Base-by-base conservation (phyloP, 441 rosid genomes). In the Biscutella laevigata region DNA sequence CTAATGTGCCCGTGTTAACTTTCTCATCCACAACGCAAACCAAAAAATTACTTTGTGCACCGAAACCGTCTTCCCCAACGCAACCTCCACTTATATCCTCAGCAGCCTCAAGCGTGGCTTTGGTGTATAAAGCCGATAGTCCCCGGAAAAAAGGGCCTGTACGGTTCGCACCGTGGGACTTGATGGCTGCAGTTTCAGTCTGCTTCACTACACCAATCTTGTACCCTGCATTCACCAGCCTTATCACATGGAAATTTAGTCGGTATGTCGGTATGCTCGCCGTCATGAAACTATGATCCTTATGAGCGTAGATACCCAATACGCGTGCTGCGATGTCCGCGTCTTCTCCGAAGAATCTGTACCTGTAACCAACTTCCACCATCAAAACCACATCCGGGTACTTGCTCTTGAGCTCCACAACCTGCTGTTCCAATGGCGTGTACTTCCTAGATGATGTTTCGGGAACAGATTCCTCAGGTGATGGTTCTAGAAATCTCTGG, bases 361-460 rank as follows among this genome's bases (percentile, higher is more conserved):
- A 85, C 82, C 76, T 80, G 75, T 91, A 91, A 53, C 96, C 98
- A 37, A 91, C 98, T 72, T 91, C 95, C 27, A 88, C 71, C 98
- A 91, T 87, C 62, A 91, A 65, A 20, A 91, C 71, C 24, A 91
- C 91, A 36, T 85, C 96, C 0, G 87, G 84, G 44, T 88, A 64
- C 53, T 66, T 76, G 12, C n/a, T 57, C 64, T 88, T 91, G 4
- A 91, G 75, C 46, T 81, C 87, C 40, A 85, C 72, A n/a, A 91
- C 94, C 51, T 91, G 98, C 27, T 78, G 77, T 26, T 91, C 98
- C 45, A 91, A 53, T 2, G 96, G 98, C 25, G 98, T 91, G 75
- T 77, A 76, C 45, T 82, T 84, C 33, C 37, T 70, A 40, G 59
- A 46, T 0, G 71, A 39, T 25, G 60, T 20, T 7, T 15, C 9